phyloP scores from a whole-genome alignment of 441 rosid species.

The Croton laevigatus region DNA sequence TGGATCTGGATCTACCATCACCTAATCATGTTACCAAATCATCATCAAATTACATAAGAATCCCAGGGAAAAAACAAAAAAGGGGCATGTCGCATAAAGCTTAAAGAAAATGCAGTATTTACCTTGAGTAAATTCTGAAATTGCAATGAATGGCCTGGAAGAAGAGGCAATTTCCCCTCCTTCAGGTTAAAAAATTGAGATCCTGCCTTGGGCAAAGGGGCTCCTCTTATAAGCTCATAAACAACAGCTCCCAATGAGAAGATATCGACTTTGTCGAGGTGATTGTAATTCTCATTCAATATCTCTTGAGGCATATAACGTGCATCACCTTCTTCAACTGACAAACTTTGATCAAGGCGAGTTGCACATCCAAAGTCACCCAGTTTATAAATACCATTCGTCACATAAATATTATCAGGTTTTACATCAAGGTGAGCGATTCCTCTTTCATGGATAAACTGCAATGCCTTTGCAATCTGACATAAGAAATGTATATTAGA shows the following conservation, averaged over 20 bases:
- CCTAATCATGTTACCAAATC: conserved; percentile 37
- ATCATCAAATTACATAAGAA: conserved; percentile 25
- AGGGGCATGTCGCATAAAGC: neutral
- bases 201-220: conserved; percentile 72
- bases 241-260: conserved; percentile 79
- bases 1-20: conserved; percentile 80
- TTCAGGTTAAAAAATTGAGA: conserved; percentile 59
- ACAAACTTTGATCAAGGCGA: conserved; percentile 68
- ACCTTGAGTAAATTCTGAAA: conserved; percentile 91
- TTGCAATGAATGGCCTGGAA: conserved; percentile 81
- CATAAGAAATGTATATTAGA: conserved; percentile 6
- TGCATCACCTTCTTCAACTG: conserved; percentile 95
- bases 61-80: neutral
- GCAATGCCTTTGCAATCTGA: conserved; percentile 86
- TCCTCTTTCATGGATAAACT: conserved; percentile 70
- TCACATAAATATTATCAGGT: conserved; percentile 88
- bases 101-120: neutral
- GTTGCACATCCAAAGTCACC: conserved; percentile 98
- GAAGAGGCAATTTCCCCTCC: conserved; percentile 84
- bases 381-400: conserved; percentile 71
- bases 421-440: conserved; percentile 92
- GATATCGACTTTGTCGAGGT: conserved; percentile 86
- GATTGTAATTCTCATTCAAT: conserved; percentile 74
- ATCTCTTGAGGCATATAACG: conserved; percentile 98
- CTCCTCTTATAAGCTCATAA: conserved; percentile 76